Conservation (phyloP, 2,329 filamentous ascomycete genomes). For the Penicillium sp. region DNA sequence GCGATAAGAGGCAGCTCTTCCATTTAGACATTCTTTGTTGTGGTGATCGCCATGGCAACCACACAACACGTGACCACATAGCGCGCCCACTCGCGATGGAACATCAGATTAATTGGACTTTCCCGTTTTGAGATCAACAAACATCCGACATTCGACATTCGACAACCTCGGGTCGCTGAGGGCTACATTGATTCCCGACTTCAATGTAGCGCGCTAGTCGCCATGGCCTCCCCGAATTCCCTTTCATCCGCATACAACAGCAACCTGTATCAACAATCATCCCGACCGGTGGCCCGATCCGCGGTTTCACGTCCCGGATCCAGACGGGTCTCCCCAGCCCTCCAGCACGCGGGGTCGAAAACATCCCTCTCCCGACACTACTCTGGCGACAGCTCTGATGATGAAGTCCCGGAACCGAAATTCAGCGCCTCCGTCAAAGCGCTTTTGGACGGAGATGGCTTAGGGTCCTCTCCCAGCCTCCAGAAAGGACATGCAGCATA, state of each 20-base stretch:
- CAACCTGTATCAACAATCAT: slow-evolving; percentile 36
- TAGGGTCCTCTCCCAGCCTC: slow-evolving; percentile 50
- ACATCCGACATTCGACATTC: slow-evolving; percentile 24
- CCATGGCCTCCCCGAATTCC: slow-evolving; percentile 41
- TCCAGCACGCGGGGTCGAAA: slow-evolving; percentile 21
- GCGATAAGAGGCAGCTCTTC: background rate
- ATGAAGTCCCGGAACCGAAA: slow-evolving; percentile 87
- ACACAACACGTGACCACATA: slow-evolving; percentile 15
- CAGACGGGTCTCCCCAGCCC: slow-evolving; percentile 34
- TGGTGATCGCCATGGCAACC: slow-evolving; percentile 21
- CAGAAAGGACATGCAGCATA: slow-evolving; percentile 29
- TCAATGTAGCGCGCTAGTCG: slow-evolving; percentile 27
- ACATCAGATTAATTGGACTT: slow-evolving; percentile 17
- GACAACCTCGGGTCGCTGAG: slow-evolving; percentile 19
- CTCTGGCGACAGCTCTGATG: slow-evolving; percentile 84
- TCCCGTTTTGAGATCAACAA: slow-evolving; percentile 21
- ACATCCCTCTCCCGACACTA: slow-evolving; percentile 29
- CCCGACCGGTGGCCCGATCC: slow-evolving; percentile 40
- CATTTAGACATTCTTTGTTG: slow-evolving; percentile 18
- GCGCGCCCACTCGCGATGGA: slow-evolving; percentile 14
- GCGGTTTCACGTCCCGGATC: slow-evolving; percentile 36
- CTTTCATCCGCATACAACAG: slow-evolving; percentile 37
- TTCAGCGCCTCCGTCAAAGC: slow-evolving; percentile 91
- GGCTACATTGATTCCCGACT: slow-evolving; percentile 27
- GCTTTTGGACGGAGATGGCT: slow-evolving; percentile 61